Percentiles rank a stretch among this genome's conserved stretches.
Evolutionary conservation across 2,329 filamentous ascomycete species (phyloP).

Genomic region (Colletotrichum sp.): DNA sequence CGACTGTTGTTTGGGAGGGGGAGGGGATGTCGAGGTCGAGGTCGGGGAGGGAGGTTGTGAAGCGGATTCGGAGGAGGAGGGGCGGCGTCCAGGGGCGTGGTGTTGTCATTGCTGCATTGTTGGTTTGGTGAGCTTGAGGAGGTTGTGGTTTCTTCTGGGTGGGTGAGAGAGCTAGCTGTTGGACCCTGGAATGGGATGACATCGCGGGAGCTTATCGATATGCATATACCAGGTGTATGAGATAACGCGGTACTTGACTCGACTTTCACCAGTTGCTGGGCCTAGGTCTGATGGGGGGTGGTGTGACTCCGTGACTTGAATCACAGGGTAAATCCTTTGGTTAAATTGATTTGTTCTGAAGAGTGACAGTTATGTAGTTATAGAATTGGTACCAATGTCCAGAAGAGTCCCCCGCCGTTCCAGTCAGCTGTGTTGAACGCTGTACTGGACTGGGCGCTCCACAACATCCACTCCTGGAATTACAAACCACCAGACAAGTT

Average conservation of each 20-base stretch:
- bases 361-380: neutral
- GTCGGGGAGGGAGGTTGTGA: constrained; percentile 85
- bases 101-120: constrained; percentile 8
- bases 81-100: constrained; percentile 35
- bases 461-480: too few species aligned
- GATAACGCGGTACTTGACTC: neutral
- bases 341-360: neutral
- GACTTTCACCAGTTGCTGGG: neutral
- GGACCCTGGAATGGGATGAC: neutral
- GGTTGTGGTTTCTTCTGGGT: neutral
- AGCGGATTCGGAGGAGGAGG: constrained; percentile 85
- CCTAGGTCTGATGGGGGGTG: too few species aligned
- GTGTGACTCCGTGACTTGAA: neutral
- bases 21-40: constrained; percentile 76
- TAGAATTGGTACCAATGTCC: neutral
- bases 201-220: neutral
- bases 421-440: neutral
- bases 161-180: neutral
- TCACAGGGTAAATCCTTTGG: rapidly evolving
- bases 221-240: neutral
- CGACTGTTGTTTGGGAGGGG: constrained; percentile 73
- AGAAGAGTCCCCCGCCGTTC: neutral
- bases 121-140: neutral
- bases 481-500: neutral
- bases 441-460: neutral